Evolutionary conservation across 768 basidiomycete species (phyloP), one percentile per base, ranked within the genome.

Genomic region (Neoboletus magnificus): DNA sequence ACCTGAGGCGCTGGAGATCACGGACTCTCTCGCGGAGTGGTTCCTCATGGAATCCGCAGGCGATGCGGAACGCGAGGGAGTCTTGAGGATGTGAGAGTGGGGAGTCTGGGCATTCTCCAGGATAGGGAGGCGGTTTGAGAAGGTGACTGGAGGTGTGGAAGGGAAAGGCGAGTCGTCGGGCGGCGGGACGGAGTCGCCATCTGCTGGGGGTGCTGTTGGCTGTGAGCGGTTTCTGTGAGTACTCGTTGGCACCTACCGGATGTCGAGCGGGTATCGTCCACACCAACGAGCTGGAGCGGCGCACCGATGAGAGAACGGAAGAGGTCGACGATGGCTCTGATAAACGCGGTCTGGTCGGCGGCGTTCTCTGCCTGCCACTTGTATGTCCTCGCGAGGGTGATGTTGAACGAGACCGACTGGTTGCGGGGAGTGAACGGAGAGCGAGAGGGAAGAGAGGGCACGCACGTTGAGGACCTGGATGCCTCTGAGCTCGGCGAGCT

Each of bases 361-460:
- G 79, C 68, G 52, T 79, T 81, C 64, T 96, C 94, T 0, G 93
- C 90, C 66, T 87, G 81, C 94, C 95, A 98, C 68, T 76, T 80
- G 74, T 98, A 98, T 25, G 91, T 86, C 69, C 91, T 82, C n/a
- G 89, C 85, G 50, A 98, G 80, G 1, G 91, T 93, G 57, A 98
- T 78, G 63, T 87, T 89, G 73, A 96, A 89, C 20, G 78, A 74
- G 23, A 76, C 65, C 20, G 86, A 77, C 90, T 91, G 60, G 29
- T 3, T 7, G 50, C 27, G 33, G 58, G 47, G 9, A 37, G 50
- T 71, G 57, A 65, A 50, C 3, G 55, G 29, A 37, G 62, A 20
- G 61, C 0, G 57, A 16, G 52, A 25, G 48, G 44, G 18, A 22
- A 16, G 32, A 18, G 29, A 32, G 42, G 35, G n/a, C 2, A 76